These are phyloP conservation scores for Phytophthora fragariae DNA, from an alignment of 352 stramenopile species.

Conservation along the genomic window DNA sequence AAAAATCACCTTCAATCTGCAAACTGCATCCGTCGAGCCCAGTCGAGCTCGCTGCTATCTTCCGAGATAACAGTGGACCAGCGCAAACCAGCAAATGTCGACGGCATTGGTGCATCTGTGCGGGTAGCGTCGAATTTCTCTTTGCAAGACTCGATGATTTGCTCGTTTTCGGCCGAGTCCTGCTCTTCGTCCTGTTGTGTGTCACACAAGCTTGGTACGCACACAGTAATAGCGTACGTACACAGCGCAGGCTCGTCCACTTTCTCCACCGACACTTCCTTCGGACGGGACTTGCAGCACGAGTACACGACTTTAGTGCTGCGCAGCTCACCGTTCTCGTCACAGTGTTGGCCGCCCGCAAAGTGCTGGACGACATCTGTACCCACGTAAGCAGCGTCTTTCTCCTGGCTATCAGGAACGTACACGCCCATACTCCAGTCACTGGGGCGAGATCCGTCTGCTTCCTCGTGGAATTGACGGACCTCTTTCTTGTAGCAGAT, in stretches of 20 bases:
- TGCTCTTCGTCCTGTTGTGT: constrained; percentile 39
- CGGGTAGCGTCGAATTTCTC: constrained; percentile 51
- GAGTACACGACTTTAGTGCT: constrained; percentile 79
- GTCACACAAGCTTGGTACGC: constrained; percentile 78
- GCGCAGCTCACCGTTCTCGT: constrained; percentile 83
- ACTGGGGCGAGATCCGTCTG: constrained; percentile 68
- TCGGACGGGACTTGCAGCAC: constrained; percentile 77
- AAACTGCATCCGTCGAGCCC: constrained; percentile 75
- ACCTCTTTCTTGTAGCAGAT: constrained; percentile 86
- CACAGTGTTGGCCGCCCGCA: constrained; percentile 78
- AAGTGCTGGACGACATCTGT: constrained; percentile 79
- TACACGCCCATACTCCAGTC: constrained; percentile 89
- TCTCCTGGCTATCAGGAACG: constrained; percentile 41
- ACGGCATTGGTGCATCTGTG: constrained; percentile 35
- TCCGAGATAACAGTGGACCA: constrained; percentile 86
- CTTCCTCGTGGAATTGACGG: constrained; percentile 83
- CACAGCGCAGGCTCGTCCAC: constrained; percentile 87
- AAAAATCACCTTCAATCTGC: constrained; percentile 33
- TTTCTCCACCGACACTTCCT: constrained; percentile 63
- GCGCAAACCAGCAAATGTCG: constrained; percentile 72
- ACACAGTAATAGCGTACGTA: constrained; percentile 82
- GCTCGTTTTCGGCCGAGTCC: constrained; percentile 39
- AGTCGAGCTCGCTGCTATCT: constrained; percentile 88
- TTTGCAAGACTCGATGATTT: constrained; percentile 62
- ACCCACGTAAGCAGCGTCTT: constrained; percentile 27